A percentile compares a stretch with the other conserved stretches of the same genome.
Evolutionary conservation across 129 eudicot genomes (phyloP).

Genomic region (Pittosporum tobira): DNA sequence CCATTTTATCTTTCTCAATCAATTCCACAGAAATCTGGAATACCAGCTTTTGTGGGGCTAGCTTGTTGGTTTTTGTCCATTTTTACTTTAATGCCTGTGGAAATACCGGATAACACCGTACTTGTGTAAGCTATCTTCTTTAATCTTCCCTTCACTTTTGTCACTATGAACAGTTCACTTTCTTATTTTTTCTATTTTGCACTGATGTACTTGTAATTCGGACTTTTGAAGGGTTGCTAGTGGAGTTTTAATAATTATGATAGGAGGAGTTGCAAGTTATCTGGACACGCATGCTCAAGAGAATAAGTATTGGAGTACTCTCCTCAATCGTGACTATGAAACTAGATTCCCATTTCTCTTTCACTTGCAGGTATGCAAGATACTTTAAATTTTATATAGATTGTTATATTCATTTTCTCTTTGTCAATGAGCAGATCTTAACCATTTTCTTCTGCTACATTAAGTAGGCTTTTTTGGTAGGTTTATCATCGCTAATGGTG

Average conservation of each 20-base stretch:
- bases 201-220: neutral
- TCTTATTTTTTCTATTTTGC: neutral
- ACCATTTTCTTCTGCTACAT: slow-evolving; percentile 9
- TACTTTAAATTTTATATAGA: neutral
- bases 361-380: slow-evolving; percentile 56
- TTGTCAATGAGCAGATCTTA: slow-evolving; percentile 7
- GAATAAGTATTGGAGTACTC: slow-evolving; percentile 50
- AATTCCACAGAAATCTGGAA: slow-evolving; percentile 41
- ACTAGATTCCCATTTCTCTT: slow-evolving; percentile 57
- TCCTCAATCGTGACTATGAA: slow-evolving; percentile 35
- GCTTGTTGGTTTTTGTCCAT: slow-evolving; percentile 84
- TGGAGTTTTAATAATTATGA: slow-evolving; percentile 55
- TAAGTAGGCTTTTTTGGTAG: slow-evolving; percentile 62
- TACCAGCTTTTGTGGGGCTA: slow-evolving; percentile 54
- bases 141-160: neutral
- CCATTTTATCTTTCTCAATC: slow-evolving; percentile 44
- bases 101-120: slow-evolving; percentile 90
- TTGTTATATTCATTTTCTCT: slow-evolving; percentile 3
- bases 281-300: slow-evolving; percentile 37
- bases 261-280: slow-evolving; percentile 62
- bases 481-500: slow-evolving; percentile 74
- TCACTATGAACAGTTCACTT: slow-evolving; percentile 6
- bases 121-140: slow-evolving; percentile 64
- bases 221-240: slow-evolving; percentile 37
- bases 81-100: slow-evolving; percentile 97